These are phyloP conservation scores for Solanum tarijense DNA, from an alignment of 257 asterid species.

Conservation along the genomic window DNA sequence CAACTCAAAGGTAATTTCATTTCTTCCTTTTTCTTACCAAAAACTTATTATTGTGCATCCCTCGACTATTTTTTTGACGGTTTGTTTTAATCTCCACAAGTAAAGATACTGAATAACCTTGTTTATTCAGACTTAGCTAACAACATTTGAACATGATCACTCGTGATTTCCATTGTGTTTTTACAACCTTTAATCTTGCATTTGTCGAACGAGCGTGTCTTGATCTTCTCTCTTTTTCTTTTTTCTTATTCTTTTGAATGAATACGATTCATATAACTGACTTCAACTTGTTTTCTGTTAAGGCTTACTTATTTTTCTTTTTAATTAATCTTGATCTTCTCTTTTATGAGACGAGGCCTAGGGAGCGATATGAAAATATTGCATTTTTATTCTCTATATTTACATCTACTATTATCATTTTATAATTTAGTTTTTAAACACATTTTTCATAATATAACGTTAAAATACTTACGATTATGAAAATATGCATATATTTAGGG, in stretches of 20 bases:
- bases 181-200: neutral
- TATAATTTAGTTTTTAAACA: neutral
- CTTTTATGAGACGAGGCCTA: neutral
- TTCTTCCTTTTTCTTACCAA: neutral
- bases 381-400: neutral
- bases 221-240: neutral
- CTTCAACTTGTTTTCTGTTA: neutral
- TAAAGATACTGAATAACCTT: neutral
- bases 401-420: neutral
- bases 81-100: no score
- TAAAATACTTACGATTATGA: neutral
- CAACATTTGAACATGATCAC: neutral
- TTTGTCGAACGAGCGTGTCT: neutral
- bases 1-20: conserved; percentile 55
- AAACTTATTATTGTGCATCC: neutral
- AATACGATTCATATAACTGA: neutral
- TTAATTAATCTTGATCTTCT: neutral
- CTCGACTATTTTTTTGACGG: neutral
- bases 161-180: neutral
- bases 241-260: neutral
- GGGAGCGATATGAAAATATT: neutral
- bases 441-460: neutral
- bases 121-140: neutral
- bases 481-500: neutral
- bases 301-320: neutral